Evolutionary conservation across 495 filamentous ascomycete genomes (phyloP), one percentile per base, ranked within the genome.

Genomic region (Hypoxylon fragiforme): DNA sequence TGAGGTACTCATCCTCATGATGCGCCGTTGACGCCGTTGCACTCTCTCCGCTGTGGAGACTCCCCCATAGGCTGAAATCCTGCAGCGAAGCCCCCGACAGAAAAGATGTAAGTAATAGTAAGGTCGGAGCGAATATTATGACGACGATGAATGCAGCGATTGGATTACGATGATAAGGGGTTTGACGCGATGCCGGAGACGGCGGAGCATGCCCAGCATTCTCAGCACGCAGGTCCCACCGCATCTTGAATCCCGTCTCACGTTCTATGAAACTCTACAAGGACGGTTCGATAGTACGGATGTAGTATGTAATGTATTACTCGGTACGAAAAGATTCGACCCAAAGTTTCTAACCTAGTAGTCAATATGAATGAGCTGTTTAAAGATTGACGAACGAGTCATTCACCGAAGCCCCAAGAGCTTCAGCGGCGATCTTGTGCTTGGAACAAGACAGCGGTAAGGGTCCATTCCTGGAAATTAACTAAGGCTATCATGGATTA

Each of bases 1-100:
- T 66, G 5, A 95, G 70, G 57, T 95, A 96, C 40, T 75, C 69
- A 38, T 82, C 74, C 20, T 77, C 72, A 18, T 43, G 14, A n/a
- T 39, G 30, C 22, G 31, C 15, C 9, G 32, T 12, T 9, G 53
- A n/a, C 30, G 7, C 28, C 47, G 31, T 44, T n/a, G n/a, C n/a
- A 15, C 18, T 21, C 13, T 50, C 19, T 12, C 53, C 44, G n/a
- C 3, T 15, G 11, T 36, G 42, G 50, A 40, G n/a, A 9, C 38
- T 39, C 1, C 44, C 34, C 53, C 44, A 54, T 18, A 62, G 9
- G 13, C 50, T 50, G 5, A 57, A 4, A 28, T 48, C 45, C 38
- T 44, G 48, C 3, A 31, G 18, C 18, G 57, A 16, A 13, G 42
- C 26, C 3, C 19, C 9, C 34, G 53, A 39, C 7, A 44, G 14